Evolutionary conservation across 2,329 filamentous ascomycete species (phyloP), one percentile per base, ranked within the genome.

Genomic region (Apiospora phragmitis): DNA sequence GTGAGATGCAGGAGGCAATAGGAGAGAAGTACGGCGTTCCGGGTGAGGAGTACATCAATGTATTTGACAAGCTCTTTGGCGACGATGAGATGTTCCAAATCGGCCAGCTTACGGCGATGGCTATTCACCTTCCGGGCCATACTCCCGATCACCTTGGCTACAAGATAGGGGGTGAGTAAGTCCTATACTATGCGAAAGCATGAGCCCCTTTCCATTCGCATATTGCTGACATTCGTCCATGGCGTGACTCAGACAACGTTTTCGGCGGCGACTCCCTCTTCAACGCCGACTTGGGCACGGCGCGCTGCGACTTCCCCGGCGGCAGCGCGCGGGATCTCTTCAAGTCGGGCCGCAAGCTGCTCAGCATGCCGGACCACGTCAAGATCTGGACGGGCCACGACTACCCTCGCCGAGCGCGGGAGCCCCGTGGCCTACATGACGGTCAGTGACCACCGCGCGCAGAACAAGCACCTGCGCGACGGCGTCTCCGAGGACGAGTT

Each of bases 101-200:
- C 47, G 89, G 89, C 0, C 69, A 76, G 0, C 42, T 91, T 18
- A 75, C 73, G 1, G 85, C 79, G 0, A 80, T 76, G 2, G 87
- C 84, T 0, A 76, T 91, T 0, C 85, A 90, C 73, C 83, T 91
- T 0, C 88, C 89, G 0, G 89, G 89, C 0, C 88, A 91, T 73
- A 90, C 88, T 0, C 87, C 88, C 0, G 89, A 91, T 72, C 88
- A 91, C 69, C 74, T 89, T 18, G 89, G 88, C 0, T 92, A 91
- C 72, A 78, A 80, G 43, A 85, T 91, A 68, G 87, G 86, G 55
- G 55, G 55, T 62, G 21, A 62, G 55, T 62, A 18, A 62, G 8
- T 14, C 14, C 77, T n/a, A 35, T 3, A 12, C 21, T 12, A 62
- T 6, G 32, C 32, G 55, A n/a, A 62, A 24, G 7, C 55, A n/a